Evolutionary conservation across 192 early-diverging fungal species (phyloP), one percentile per base, ranked within the genome.

Genomic region (Linnemannia exigua): DNA sequence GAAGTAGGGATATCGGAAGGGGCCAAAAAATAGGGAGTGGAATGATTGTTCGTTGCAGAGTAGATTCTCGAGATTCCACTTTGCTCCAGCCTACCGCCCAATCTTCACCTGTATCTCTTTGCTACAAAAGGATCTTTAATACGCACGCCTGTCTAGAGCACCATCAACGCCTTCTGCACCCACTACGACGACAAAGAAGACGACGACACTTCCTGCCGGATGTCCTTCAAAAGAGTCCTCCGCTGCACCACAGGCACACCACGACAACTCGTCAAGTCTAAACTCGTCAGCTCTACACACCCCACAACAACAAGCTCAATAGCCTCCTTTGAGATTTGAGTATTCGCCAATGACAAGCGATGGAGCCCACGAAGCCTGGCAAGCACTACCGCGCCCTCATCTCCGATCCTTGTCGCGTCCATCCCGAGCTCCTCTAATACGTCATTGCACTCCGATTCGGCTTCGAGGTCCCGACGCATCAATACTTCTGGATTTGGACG

Each of bases 231-330:
- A 6, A 85, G 67, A 19, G 82, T 72, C 17, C 77, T 77, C 16
- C 82, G 77, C 12, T 85, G 37, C 63, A 72, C 8, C 8, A 85
- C 17, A 17, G 82, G 77, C 28, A 85, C 75, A 1, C 72, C 74
- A 28, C 82, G 77, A 67, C 82, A 85, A 17, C 82, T 85, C 44
- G 75, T 85, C 73, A 85, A 52, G 25, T 79, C 82, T 41, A 85
- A 25, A 46, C 68, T 85, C 9, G 47, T 75, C 50, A 84, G 52
- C 11, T 15, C 14, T 28, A 28, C 63, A 50, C 82, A 84, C 19
- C 38, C 76, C 19, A 51, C 31, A 41, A 75, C 33, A 47, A 84
- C 46, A n/a, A 14, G 35, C 66, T 84, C 76, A 0, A 84, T 72
- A 46, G 76, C 76, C 15, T 79, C 82, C 36, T 79, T 31, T 0